Evolutionary conservation across 139 green algal genomes (phyloP), one percentile per base, ranked within the genome.

Genomic region (Pleodorina starrii): DNA sequence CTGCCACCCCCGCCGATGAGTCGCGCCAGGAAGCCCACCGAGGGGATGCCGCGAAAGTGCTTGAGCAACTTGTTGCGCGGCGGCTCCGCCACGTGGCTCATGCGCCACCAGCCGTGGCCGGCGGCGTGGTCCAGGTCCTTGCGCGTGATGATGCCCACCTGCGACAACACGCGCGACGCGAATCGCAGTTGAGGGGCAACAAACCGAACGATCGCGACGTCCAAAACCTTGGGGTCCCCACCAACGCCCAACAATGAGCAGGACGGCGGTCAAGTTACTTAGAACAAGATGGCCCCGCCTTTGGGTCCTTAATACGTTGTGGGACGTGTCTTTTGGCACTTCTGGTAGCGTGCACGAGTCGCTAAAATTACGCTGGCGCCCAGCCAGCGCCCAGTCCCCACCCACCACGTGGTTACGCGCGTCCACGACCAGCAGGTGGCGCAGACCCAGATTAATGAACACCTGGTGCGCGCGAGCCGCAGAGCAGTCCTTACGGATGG

Each of bases 341-440:
- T n/a, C n/a, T n/a, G n/a, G n/a, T n/a, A n/a, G n/a, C n/a, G n/a
- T n/a, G n/a, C n/a, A n/a, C n/a, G n/a, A n/a, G n/a, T n/a, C n/a
- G n/a, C n/a, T n/a, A n/a, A n/a, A n/a, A n/a, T n/a, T n/a, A n/a
- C n/a, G n/a, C n/a, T n/a, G n/a, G n/a, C n/a, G n/a, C n/a, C n/a
- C n/a, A n/a, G n/a, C n/a, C n/a, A n/a, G n/a, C n/a, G n/a, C n/a
- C n/a, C 17, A 14, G 54, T 66, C 9, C 54, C 54, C 27, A 80
- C 77, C n/a, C 59, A 96, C 73, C 59, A 98, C 93, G 68, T 90
- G 86, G 84, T 96, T 94, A 29, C 91, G 88, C 5, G 72, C 86
- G 68, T 98, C 95, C 51, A 98, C 93, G 29, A 99, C 97, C n/a
- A 92, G 93, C 87, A 99, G 93, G 90, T 99, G 98, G 3, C 98